phyloP scores from a whole-genome alignment of 2,329 filamentous ascomycete genomes.

The Mycosphaerella sp. region DNA sequence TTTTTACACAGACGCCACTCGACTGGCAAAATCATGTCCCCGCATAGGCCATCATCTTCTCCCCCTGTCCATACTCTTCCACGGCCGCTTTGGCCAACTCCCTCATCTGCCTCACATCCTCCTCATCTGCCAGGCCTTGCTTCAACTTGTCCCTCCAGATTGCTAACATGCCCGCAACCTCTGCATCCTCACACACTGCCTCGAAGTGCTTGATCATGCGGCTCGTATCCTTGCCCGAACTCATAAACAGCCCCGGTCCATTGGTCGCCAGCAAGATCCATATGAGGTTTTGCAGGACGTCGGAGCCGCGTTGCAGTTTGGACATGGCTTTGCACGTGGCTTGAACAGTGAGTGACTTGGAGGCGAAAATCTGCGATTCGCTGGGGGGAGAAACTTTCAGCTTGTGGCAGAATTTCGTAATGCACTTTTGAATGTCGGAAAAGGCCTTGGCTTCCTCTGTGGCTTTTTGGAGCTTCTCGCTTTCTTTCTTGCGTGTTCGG shows the following conservation, averaged over 20 bases:
- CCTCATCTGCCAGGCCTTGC: constrained; percentile 22
- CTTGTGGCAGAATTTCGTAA: constrained; percentile 26
- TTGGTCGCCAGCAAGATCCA: constrained; percentile 30
- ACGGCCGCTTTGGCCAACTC: constrained; percentile 23
- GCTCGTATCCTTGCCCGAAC: constrained; percentile 33
- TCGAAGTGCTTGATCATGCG: constrained; percentile 32
- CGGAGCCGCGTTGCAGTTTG: constrained; percentile 25
- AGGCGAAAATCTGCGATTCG: constrained; percentile 9
- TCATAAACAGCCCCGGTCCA: constrained; percentile 29
- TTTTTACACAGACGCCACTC: too few species aligned
- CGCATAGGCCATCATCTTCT: constrained; percentile 5
- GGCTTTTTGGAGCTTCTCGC: constrained; percentile 27
- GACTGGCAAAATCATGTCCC: constrained; percentile 6
- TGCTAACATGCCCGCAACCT: constrained; percentile 23
- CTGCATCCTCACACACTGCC: constrained; percentile 20
- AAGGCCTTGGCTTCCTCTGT: constrained; percentile 21
- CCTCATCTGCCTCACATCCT: constrained; percentile 27
- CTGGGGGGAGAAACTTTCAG: constrained; percentile 24
- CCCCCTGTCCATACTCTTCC: constrained; percentile 14
- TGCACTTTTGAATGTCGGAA: constrained; percentile 21
- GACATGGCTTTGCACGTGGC: constrained; percentile 25
- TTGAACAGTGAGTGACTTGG: constrained; percentile 20
- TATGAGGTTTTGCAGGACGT: constrained; percentile 32
- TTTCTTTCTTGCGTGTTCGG: constrained; percentile 21
- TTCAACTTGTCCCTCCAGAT: constrained; percentile 30